A percentile compares a stretch with the other conserved stretches of the same genome.
These are phyloP conservation scores for Cyclotella baltica DNA, from an alignment of 108 stramenopile species.

Conservation along the genomic window DNA sequence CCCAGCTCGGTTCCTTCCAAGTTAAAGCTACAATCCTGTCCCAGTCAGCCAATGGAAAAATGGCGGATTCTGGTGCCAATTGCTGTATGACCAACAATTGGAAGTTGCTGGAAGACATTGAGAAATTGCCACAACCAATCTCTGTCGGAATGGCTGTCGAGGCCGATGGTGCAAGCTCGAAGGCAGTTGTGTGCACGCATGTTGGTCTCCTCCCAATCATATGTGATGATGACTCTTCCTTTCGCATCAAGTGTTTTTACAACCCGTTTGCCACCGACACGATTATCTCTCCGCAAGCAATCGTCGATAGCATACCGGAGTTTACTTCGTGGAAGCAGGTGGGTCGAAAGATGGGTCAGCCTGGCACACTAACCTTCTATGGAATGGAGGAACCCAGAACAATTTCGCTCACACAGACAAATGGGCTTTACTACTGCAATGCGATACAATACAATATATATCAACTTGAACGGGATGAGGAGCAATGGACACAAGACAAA, in stretches of 20 bases:
- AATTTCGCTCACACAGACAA: too few species aligned
- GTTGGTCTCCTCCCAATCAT: neutral
- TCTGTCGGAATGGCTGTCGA: neutral
- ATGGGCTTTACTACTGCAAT: slow-evolving; percentile 5
- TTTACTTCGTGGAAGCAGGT: slow-evolving; percentile 2
- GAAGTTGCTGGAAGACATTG: too few species aligned
- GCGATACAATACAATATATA: too few species aligned
- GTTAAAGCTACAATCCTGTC: neutral
- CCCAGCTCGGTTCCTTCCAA: neutral
- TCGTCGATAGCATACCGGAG: neutral
- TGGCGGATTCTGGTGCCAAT: too few species aligned
- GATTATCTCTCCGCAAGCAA: slow-evolving; percentile 12
- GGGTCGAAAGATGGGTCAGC: neutral
- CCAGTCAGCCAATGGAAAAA: neutral
- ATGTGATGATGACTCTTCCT: neutral
- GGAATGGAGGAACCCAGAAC: neutral
- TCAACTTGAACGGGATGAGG: too few species aligned
- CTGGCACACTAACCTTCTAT: neutral
- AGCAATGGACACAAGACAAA: too few species aligned
- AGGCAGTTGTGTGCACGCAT: neutral
- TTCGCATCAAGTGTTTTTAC: neutral
- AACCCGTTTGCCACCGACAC: slow-evolving; percentile 4
- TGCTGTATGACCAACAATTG: too few species aligned
- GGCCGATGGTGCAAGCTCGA: neutral
- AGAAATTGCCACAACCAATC: neutral